Conservation (phyloP, 192 early-diverging fungal genomes). For the Endogone sp. region DNA sequence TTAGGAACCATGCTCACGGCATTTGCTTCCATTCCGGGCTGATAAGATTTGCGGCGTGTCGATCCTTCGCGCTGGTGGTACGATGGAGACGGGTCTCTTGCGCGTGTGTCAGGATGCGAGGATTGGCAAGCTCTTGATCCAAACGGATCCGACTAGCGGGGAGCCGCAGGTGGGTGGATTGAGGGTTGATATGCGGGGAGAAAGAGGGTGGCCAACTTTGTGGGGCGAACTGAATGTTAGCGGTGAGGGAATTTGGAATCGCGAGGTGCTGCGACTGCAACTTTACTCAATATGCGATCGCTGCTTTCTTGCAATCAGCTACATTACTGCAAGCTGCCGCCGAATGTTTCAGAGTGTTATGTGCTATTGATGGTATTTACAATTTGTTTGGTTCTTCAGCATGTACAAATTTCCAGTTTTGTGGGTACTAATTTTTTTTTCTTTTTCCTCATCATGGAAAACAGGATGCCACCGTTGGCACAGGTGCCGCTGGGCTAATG, state of each 20-base stretch:
- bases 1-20: neutral
- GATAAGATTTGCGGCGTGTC: conserved; percentile 74
- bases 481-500: conserved; percentile 94
- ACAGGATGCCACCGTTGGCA: conserved; percentile 84
- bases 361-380: conserved; percentile 62
- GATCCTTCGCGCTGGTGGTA: conserved; percentile 83
- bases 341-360: conserved; percentile 50
- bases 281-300: neutral
- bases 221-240: no score
- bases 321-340: conserved; percentile 82
- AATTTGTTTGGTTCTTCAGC: no score
- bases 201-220: no score
- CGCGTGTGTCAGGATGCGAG: conserved; percentile 76
- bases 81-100: conserved; percentile 86
- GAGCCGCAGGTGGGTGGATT: conserved; percentile 62
- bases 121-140: conserved; percentile 90
- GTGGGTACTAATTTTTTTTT: conserved; percentile 26
- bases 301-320: conserved; percentile 50
- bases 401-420: neutral
- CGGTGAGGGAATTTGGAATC: no score
- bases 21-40: no score
- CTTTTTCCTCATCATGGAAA: no score
- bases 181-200: no score
- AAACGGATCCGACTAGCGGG: conserved; percentile 70
- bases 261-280: no score